Evolutionary conservation across 2,329 filamentous ascomycete genomes (phyloP), one percentile per base, ranked within the genome.

Genomic region (Aspergillus brunneoviolaceus): DNA sequence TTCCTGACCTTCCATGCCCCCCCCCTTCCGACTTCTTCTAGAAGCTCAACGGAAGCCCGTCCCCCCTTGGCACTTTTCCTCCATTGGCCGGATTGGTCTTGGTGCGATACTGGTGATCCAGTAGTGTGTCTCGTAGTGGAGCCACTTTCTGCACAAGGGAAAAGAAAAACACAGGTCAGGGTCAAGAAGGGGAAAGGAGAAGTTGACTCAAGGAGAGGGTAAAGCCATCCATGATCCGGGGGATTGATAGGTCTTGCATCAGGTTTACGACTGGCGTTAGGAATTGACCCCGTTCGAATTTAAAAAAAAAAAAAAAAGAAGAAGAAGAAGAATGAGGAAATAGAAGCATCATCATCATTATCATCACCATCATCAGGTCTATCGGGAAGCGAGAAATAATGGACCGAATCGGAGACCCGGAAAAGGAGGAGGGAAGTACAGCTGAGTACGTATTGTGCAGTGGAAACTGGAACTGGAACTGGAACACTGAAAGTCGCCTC

Each of bases 31-130:
- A 61, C 54, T 14, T 59, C 57, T 65, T 65, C 64, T 65, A 63
- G 64, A 68, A 68, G 66, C 57, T 59, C 60, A 55, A 16, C 58
- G 55, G 65, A 67, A 65, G 60, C 49, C 64, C 61, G 60, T 59
- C 57, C 56, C 56, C 49, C 52, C 57, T 65, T 67, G 63, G 65
- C 65, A 54, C 48, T 31, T 35, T 33, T 35, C 49, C 42, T 31
- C 35, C 12, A 60, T 42, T 55, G 53, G 53, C 27, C 19, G n/a
- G 29, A 16, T 23, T 31, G 10, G 27, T 29, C 31, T 19, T 42
- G 47, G 48, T 52, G 51, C 42, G 52, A 56, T 60, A 60, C 52
- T 57, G 50, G 63, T 7, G 60, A 49, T 58, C 64, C 63, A 60
- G 59, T 66, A 65, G 63, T 57, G 60, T 58, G 59, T 61, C 53